Percentiles rank a stretch among this genome's conserved stretches.
These are phyloP conservation scores for Hanseniaspora valbyensis DNA, from an alignment of 805 yeast genomes.

Conservation along the genomic window DNA sequence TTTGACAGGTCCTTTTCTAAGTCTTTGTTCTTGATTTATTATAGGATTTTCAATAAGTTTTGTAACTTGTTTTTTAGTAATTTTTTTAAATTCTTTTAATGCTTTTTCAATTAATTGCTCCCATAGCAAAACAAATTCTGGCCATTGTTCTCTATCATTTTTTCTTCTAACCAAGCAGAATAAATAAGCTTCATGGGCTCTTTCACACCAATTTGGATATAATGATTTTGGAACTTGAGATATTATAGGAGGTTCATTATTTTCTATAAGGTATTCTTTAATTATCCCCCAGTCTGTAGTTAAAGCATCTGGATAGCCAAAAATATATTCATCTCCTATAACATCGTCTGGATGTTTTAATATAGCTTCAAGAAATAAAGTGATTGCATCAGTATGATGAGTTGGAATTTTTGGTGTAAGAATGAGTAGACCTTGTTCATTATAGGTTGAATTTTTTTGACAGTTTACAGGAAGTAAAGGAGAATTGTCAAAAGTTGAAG, in stretches of 20 bases:
- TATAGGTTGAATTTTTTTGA: neutral
- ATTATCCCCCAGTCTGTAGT: neutral
- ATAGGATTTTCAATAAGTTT: neutral
- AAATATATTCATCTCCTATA: neutral
- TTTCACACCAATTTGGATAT: neutral
- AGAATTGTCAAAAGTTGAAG: neutral
- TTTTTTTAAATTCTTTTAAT: neutral
- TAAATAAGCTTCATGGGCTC: neutral
- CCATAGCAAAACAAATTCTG: constrained; percentile 2
- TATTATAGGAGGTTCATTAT: neutral
- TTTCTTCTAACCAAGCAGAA: neutral
- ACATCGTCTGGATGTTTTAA: neutral
- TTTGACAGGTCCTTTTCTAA: neutral
- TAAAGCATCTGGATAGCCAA: neutral
- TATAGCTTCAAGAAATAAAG: neutral
- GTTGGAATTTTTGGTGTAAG: neutral
- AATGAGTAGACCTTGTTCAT: neutral
- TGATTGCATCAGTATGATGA: neutral
- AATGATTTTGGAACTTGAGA: neutral
- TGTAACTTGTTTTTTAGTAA: neutral
- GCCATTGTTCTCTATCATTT: neutral
- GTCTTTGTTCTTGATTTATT: neutral
- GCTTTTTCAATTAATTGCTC: neutral
- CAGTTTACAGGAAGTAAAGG: neutral
- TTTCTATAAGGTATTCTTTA: neutral